Evolutionary conservation across 1,284 basidiomycete species (phyloP).

Genomic region (Austropuccinia psidii): DNA sequence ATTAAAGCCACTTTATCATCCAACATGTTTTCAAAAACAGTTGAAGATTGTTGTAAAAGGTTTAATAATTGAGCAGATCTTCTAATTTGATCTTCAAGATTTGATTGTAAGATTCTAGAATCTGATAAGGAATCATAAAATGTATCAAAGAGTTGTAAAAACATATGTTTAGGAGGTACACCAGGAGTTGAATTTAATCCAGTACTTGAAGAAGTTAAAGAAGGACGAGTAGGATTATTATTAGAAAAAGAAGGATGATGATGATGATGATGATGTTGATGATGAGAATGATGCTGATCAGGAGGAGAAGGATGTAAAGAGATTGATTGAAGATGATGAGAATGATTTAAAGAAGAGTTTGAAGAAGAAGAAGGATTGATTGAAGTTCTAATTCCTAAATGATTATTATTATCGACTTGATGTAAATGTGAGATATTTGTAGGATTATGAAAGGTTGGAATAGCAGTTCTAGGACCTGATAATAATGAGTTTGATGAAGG

Average conservation of each 20-base stretch:
- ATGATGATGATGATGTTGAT: not conserved
- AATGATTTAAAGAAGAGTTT: not conserved
- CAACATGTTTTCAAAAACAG: slow-evolving; percentile 37
- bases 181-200: not conserved
- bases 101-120: slow-evolving; percentile 38
- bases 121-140: slow-evolving; percentile 43
- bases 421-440: not conserved
- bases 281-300: not conserved
- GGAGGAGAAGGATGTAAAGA: not conserved
- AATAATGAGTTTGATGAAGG: not conserved
- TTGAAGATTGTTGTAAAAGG: slow-evolving; percentile 39
- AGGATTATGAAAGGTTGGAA: not conserved
- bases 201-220: not conserved
- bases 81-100: slow-evolving; percentile 39
- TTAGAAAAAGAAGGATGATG: not conserved
- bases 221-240: not conserved
- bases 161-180: slow-evolving; percentile 39
- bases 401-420: not conserved
- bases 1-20: slow-evolving; percentile 28
- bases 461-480: not conserved
- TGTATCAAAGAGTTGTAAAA: slow-evolving; percentile 41
- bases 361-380: not conserved
- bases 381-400: not conserved
- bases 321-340: no score
- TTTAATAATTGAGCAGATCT: slow-evolving; percentile 36